These are phyloP conservation scores for Pyrenophora teres DNA, from an alignment of 2,329 filamentous ascomycete species.

Conservation along the genomic window DNA sequence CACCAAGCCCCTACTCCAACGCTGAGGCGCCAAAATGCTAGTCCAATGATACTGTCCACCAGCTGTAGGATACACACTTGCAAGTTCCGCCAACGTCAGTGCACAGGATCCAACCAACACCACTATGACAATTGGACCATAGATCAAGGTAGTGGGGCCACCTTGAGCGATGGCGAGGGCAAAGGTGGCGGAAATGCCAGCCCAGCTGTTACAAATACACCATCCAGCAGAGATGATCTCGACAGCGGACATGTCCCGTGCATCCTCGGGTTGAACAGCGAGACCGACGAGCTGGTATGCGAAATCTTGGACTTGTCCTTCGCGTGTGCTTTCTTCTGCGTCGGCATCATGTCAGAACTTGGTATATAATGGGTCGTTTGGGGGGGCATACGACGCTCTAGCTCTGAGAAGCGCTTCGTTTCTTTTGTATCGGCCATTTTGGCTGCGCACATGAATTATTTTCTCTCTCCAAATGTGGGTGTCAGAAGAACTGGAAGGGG, in stretches of 20 bases:
- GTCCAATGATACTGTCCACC: constrained; percentile 32
- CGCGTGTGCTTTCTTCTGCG: background rate
- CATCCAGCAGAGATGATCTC: constrained; percentile 23
- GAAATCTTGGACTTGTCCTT: constrained; percentile 10
- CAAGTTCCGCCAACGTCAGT: constrained; percentile 31
- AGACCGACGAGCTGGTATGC: constrained; percentile 10
- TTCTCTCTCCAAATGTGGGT: no score
- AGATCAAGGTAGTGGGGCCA: constrained; percentile 17
- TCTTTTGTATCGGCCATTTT: no score
- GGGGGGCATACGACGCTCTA: no score
- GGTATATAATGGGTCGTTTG: no score
- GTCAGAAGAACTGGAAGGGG: no score
- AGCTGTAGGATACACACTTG: constrained; percentile 40
- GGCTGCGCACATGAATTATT: no score
- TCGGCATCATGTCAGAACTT: no score
- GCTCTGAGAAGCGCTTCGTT: no score
- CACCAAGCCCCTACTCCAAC: constrained; percentile 16
- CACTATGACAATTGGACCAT: constrained; percentile 22
- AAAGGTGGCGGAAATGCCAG: constrained; percentile 21
- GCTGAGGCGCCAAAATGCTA: constrained; percentile 51
- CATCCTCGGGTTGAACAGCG: background rate
- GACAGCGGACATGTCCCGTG: constrained; percentile 16
- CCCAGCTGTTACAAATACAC: constrained; percentile 26
- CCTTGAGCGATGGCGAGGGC: constrained; percentile 18
- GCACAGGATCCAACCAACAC: constrained; percentile 19